phyloP scores from a whole-genome alignment of 768 basidiomycete genomes.

The Leccinum subgranulosum region DNA sequence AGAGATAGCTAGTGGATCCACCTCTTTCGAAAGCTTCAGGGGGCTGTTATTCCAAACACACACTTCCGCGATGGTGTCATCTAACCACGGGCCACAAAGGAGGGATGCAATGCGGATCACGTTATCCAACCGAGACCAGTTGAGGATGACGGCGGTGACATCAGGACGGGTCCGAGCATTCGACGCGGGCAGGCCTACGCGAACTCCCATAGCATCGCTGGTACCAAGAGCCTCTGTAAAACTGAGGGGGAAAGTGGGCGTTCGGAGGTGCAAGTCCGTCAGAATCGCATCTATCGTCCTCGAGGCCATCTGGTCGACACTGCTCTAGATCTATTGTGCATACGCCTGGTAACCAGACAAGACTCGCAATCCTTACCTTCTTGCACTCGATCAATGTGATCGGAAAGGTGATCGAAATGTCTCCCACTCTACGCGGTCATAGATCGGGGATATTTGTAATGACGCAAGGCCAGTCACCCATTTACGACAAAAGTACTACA shows the following conservation, averaged over 20 bases:
- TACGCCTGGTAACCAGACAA: background rate
- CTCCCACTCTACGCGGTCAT: background rate
- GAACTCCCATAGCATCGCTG: conserved; percentile 1
- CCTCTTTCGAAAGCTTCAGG: conserved; percentile 38
- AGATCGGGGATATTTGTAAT: background rate
- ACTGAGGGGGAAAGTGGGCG: conserved; percentile 14
- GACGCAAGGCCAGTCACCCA: background rate
- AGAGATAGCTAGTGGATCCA: conserved; percentile 21
- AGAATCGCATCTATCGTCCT: conserved; percentile 10
- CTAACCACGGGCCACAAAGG: conserved; percentile 46
- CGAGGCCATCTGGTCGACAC: background rate
- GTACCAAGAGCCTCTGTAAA: conserved; percentile 8
- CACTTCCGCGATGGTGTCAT: conserved; percentile 44
- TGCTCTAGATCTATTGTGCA: conserved; percentile 4
- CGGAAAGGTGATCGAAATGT: background rate
- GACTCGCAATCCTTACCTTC: background rate
- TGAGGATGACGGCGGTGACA: conserved; percentile 57
- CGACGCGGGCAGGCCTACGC: conserved; percentile 10
- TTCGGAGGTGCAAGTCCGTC: conserved; percentile 13
- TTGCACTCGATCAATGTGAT: background rate
- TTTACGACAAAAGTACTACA: conserved; percentile 20
- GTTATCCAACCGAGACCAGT: conserved; percentile 66
- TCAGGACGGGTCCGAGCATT: conserved; percentile 28
- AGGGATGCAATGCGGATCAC: conserved; percentile 51
- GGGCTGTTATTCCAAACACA: conserved; percentile 67